A percentile compares a stretch with the other conserved stretches of the same genome.
Evolutionary conservation across 2,329 filamentous ascomycete species (phyloP).

Genomic region (Purpureocillium takamizusanense): DNA sequence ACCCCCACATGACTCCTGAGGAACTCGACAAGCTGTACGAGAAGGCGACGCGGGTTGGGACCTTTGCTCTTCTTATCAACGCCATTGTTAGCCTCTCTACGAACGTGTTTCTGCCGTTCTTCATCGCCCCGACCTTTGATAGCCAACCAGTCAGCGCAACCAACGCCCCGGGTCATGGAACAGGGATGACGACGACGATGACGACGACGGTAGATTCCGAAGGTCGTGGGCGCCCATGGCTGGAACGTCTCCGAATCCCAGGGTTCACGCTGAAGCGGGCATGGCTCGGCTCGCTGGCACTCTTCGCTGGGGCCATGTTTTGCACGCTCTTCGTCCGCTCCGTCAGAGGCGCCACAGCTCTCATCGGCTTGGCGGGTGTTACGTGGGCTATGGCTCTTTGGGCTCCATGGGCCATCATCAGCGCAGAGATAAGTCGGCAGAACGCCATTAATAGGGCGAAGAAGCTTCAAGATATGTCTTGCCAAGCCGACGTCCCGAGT

Average conservation of each 20-base stretch:
- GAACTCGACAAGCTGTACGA: slow-evolving; percentile 79
- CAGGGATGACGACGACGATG: slow-evolving; percentile 9
- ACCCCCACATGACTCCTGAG: slow-evolving; percentile 67
- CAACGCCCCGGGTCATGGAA: slow-evolving; percentile 20
- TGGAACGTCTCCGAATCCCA: slow-evolving; percentile 63
- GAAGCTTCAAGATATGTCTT: slow-evolving; percentile 14
- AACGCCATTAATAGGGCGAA: slow-evolving; percentile 48
- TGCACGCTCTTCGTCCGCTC: slow-evolving; percentile 70
- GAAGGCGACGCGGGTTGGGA: slow-evolving; percentile 75
- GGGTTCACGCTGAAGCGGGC: slow-evolving; percentile 79
- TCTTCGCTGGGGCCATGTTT: slow-evolving; percentile 76
- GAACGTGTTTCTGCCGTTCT: slow-evolving; percentile 76
- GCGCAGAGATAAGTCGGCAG: slow-evolving; percentile 78
- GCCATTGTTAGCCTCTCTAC: slow-evolving; percentile 74
- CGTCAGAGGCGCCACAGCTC: slow-evolving; percentile 61
- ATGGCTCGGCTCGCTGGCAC: slow-evolving; percentile 78
- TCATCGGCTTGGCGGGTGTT: slow-evolving; percentile 76
- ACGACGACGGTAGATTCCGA: slow-evolving; percentile 23
- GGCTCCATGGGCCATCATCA: slow-evolving; percentile 94
- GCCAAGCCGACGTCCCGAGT: slow-evolving; percentile 3
- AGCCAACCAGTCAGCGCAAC: slow-evolving; percentile 21
- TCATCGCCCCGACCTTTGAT: slow-evolving; percentile 75
- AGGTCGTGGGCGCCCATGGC: slow-evolving; percentile 30
- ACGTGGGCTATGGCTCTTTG: slow-evolving; percentile 90
- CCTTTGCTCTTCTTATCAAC: slow-evolving; percentile 82